A percentile compares a stretch with the other conserved stretches of the same genome.
These are phyloP conservation scores for Solanum sparsipilum DNA, from an alignment of 257 asterid species.

Conservation along the genomic window DNA sequence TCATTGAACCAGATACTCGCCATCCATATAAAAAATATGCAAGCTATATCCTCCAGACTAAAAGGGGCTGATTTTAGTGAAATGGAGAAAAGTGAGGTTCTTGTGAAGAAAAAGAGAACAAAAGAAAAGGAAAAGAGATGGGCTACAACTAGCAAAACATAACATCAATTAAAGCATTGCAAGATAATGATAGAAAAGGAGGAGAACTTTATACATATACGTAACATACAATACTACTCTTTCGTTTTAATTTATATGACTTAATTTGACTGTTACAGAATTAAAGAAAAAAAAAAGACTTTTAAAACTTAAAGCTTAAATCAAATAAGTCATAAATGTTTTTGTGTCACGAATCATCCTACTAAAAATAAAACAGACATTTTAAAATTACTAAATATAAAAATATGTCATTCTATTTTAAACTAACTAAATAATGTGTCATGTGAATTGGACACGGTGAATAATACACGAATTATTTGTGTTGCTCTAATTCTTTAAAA, in stretches of 20 bases:
- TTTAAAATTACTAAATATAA: background rate
- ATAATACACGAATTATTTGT: background rate
- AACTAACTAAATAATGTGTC: background rate
- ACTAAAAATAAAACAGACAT: too few species aligned
- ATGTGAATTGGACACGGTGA: too few species aligned
- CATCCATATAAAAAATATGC: background rate
- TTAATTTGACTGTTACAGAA: rapidly evolving
- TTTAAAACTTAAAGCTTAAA: too few species aligned
- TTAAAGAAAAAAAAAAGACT: background rate
- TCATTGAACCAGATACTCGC: background rate
- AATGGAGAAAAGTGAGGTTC: background rate
- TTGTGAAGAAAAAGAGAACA: background rate
- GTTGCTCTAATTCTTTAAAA: background rate
- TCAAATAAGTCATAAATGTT: too few species aligned
- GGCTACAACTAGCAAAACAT: background rate
- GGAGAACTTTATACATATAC: background rate
- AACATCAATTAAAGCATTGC: background rate
- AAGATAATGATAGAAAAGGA: background rate
- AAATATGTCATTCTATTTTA: background rate
- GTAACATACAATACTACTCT: background rate
- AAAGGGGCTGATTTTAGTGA: background rate
- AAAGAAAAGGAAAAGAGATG: background rate
- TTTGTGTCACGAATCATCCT: background rate
- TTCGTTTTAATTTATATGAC: background rate
- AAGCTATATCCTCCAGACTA: background rate